Base-by-base conservation (phyloP, 495 filamentous ascomycete genomes). In the Xylaria longipes region DNA sequence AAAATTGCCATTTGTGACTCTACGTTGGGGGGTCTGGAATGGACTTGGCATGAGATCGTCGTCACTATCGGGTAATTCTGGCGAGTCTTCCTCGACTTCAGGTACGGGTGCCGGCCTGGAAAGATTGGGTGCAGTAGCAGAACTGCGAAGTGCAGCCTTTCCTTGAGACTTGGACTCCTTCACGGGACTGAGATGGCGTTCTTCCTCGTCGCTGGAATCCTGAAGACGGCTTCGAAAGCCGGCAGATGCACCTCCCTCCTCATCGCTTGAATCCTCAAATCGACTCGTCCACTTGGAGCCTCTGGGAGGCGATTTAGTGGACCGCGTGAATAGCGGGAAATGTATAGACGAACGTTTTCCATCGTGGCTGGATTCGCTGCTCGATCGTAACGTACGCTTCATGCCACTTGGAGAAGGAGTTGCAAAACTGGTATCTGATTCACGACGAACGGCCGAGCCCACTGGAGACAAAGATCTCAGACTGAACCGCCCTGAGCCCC, bases 141-240 rank as follows among this genome's bases (percentile, higher is more conserved):
- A 73, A 3, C 41, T 35, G 27, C 75, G 75, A 25, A 75, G 71
- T 57, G 75, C 71, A 22, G 65, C 72, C 43, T 54, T 77, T 14
- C 66, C 72, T 25, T 71, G 66, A 31, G 68, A 68, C n/a, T 69
- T 41, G 1, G 56, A n/a, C 25, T 71, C 68, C 17, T 65, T 72
- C 29, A 72, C 68, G 25, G 74, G 65, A 22, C 25, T 69, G 37
- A 80, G 78, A 31, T 70, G 66, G 22, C 71, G 65, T 37, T 70
- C 86, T 25, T 92, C 90, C 48, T 93, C 91, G 73, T 94, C 92
- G 75, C 93, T 94, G 1, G 92, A 95, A 71, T 94, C 91, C n/a
- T 88, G 90, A 75, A 94, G 94, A 3, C 93, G 90, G 76, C 92
- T 94, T 45, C 82, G 84, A 75, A 91, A 92, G 1, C 81, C 74